Conservation (phyloP, 2,329 filamentous ascomycete species). For the Monosporascus sp. region DNA sequence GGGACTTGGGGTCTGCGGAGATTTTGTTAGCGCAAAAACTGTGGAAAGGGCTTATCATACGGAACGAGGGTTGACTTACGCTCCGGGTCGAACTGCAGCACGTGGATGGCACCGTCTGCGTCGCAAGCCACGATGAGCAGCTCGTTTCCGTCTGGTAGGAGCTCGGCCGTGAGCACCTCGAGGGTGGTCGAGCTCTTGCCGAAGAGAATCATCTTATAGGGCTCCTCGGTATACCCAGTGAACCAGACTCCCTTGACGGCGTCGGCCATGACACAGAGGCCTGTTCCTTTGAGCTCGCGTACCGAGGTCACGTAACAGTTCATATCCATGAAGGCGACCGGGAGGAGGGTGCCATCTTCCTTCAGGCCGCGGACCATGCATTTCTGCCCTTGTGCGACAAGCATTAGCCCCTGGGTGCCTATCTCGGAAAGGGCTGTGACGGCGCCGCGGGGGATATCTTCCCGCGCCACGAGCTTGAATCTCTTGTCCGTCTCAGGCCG, state of each 20-base stretch:
- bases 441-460: slow-evolving; percentile 86
- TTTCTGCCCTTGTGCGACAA: slow-evolving; percentile 91
- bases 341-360: slow-evolving; percentile 86
- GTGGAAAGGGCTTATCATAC: neutral
- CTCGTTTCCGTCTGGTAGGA: slow-evolving; percentile 79
- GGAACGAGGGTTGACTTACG: slow-evolving; percentile 49
- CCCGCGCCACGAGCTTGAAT: slow-evolving; percentile 79
- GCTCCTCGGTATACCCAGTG: slow-evolving; percentile 91
- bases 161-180: slow-evolving; percentile 77
- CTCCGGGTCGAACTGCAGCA: slow-evolving; percentile 92
- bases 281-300: slow-evolving; percentile 77
- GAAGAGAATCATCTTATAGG: slow-evolving; percentile 90
- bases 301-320: slow-evolving; percentile 86
- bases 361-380: slow-evolving; percentile 95
- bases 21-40: slow-evolving; percentile 17
- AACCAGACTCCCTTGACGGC: slow-evolving; percentile 95
- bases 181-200: slow-evolving; percentile 78
- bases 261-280: slow-evolving; percentile 83
- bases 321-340: slow-evolving; percentile 97
- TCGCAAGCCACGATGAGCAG: slow-evolving; percentile 81
- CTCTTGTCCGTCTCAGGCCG: slow-evolving; percentile 80
- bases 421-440: slow-evolving; percentile 83
- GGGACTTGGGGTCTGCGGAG: slow-evolving; percentile 76
- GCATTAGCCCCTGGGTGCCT: slow-evolving; percentile 81
- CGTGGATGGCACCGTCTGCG: slow-evolving; percentile 77